phyloP scores from a whole-genome alignment of 495 filamentous ascomycete genomes.

The Immersiella caudata region DNA sequence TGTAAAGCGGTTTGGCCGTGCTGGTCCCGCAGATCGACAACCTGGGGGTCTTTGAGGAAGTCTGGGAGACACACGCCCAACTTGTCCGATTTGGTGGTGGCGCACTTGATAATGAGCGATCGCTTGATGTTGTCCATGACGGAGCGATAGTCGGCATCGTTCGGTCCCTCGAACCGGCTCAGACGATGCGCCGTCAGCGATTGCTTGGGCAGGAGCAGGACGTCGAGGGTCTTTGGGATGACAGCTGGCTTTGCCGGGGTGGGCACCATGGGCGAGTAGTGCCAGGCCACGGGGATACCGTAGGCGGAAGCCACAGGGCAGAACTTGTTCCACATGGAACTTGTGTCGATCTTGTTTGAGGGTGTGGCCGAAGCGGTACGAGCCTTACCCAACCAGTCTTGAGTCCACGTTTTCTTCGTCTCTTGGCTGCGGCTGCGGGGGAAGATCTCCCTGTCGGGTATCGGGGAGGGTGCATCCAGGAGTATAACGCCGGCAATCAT shows the following conservation, averaged over 20 bases:
- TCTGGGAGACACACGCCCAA: slow-evolving; percentile 8
- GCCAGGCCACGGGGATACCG: slow-evolving; percentile 13
- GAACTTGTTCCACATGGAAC: slow-evolving; percentile 19
- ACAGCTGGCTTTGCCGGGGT: slow-evolving; percentile 13
- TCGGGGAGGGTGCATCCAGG: slow-evolving; percentile 21
- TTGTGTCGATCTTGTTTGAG: slow-evolving; percentile 20
- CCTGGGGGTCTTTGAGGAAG: slow-evolving; percentile 12
- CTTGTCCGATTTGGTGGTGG: slow-evolving; percentile 10
- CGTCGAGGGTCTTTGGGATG: slow-evolving; percentile 2
- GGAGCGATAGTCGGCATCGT: slow-evolving; percentile 23
- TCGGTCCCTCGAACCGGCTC: slow-evolving; percentile 25
- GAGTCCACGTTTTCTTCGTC: slow-evolving; percentile 24
- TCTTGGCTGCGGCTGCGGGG: slow-evolving; percentile 23
- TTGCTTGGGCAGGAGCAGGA: slow-evolving; percentile 14
- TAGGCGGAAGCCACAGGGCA: background rate
- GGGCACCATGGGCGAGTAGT: slow-evolving; percentile 15
- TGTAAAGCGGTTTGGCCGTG: slow-evolving; percentile 17
- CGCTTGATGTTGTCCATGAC: slow-evolving; percentile 20
- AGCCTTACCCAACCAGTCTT: slow-evolving; percentile 23
- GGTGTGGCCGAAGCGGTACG: background rate
- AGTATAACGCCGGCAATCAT: slow-evolving; percentile 19
- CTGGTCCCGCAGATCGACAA: slow-evolving; percentile 21
- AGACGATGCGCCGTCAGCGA: slow-evolving; percentile 23
- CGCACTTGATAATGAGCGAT: slow-evolving; percentile 16
- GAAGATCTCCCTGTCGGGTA: slow-evolving; percentile 10